Percentiles rank a stretch among this genome's conserved stretches.
Evolutionary conservation across 1,284 basidiomycete genomes (phyloP).

Genomic region (Ceratobasidium sp.): DNA sequence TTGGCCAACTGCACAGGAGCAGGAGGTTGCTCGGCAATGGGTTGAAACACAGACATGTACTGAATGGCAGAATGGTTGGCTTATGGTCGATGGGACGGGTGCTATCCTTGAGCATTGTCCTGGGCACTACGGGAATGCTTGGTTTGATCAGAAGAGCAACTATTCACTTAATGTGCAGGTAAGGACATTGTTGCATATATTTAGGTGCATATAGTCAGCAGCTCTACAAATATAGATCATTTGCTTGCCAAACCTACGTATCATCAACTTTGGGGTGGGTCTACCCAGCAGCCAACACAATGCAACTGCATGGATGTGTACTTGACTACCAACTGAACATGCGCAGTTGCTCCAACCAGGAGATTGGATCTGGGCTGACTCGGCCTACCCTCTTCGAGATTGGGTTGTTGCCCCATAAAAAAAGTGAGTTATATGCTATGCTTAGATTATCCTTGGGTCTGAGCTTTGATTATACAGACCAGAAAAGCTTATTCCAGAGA

Average conservation of each 20-base stretch:
- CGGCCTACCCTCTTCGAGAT: slow-evolving; percentile 56
- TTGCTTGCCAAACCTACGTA: slow-evolving; percentile 55
- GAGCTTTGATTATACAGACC: slow-evolving; percentile 50
- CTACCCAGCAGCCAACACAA: slow-evolving; percentile 58
- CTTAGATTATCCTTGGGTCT: neutral
- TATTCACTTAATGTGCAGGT: slow-evolving; percentile 57
- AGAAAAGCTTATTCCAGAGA: slow-evolving; percentile 52
- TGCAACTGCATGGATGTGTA: slow-evolving; percentile 56
- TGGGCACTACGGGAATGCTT: slow-evolving; percentile 57
- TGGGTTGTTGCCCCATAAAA: slow-evolving; percentile 53
- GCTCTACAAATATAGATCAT: too few species aligned
- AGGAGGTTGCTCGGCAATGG: slow-evolving; percentile 52
- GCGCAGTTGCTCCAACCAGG: slow-evolving; percentile 51
- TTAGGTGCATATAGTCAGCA: too few species aligned
- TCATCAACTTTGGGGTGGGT: slow-evolving; percentile 57
- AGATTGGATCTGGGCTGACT: slow-evolving; percentile 59
- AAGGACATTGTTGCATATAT: too few species aligned
- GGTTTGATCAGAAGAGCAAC: slow-evolving; percentile 59
- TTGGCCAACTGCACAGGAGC: slow-evolving; percentile 44
- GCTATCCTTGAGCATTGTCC: slow-evolving; percentile 57
- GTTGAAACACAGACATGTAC: slow-evolving; percentile 55
- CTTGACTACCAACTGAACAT: slow-evolving; percentile 52
- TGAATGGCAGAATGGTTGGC: slow-evolving; percentile 58
- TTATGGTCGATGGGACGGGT: slow-evolving; percentile 60
- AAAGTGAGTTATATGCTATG: slow-evolving; percentile 46